Percentiles rank a stretch among this genome's conserved stretches.
These are phyloP conservation scores for Wallacemonas collosoma DNA, from an alignment of 208 protist genomes.

Conservation along the genomic window DNA sequence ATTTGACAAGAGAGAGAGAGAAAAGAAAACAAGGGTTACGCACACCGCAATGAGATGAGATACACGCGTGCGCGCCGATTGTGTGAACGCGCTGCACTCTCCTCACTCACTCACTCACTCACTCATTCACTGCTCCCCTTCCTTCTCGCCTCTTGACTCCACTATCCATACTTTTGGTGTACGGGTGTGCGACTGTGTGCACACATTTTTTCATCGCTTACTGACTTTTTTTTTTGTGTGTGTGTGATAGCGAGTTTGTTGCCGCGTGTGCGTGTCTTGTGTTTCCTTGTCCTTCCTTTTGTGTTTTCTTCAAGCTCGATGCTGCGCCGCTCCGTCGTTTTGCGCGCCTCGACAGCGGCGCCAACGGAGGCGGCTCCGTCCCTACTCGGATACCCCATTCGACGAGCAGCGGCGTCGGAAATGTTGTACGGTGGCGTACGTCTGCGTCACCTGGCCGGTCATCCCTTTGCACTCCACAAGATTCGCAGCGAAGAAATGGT, in stretches of 20 bases:
- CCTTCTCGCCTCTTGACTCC: no score
- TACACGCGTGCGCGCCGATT: no score
- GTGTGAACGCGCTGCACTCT: no score
- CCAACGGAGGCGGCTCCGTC: constrained; percentile 13
- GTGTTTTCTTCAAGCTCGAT: constrained; percentile 19
- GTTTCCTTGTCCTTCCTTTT: constrained; percentile 8
- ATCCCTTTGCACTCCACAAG: constrained; percentile 48
- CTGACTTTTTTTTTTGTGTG: constrained; percentile 1
- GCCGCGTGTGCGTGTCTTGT: neutral
- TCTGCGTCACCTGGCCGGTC: constrained; percentile 54
- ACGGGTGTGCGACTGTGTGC: no score
- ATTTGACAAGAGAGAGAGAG: no score
- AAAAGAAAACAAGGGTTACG: no score
- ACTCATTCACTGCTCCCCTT: no score
- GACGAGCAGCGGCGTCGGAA: constrained; percentile 57
- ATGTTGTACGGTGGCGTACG: constrained; percentile 85
- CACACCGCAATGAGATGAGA: no score
- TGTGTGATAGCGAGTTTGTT: no score
- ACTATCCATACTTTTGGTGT: no score
- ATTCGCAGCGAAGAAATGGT: constrained; percentile 69
- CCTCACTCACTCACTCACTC: no score
- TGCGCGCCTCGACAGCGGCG: constrained; percentile 8
- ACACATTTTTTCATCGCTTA: no score
- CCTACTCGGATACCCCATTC: constrained; percentile 75
- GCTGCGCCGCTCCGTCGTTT: constrained; percentile 6